phyloP scores from a whole-genome alignment of 257 asterid genomes.

The Jaltomata sinuosa region DNA sequence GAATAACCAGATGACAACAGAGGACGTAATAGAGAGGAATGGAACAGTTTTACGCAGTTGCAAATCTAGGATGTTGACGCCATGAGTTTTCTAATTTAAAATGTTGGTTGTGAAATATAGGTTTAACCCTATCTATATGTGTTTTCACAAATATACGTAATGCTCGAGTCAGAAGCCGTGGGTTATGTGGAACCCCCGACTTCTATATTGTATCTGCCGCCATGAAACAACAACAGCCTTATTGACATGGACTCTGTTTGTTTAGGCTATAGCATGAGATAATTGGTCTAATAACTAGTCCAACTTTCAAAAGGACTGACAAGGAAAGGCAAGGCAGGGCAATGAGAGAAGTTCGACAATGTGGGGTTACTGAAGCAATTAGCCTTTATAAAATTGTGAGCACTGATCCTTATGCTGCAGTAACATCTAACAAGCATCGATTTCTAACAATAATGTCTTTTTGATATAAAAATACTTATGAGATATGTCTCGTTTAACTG shows the following conservation, averaged over 20 bases:
- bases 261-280: not conserved
- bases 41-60: not conserved
- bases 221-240: not conserved
- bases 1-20: not conserved
- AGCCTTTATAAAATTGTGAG: not conserved
- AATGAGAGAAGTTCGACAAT: not conserved
- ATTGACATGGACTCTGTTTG: not conserved
- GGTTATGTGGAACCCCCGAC: not conserved
- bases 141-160: too few species aligned
- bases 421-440: not conserved
- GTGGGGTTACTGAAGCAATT: not conserved
- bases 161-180: not conserved
- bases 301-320: not conserved
- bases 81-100: not conserved
- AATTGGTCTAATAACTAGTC: not conserved
- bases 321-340: not conserved
- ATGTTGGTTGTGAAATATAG: not conserved
- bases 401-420: not conserved
- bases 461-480: not conserved
- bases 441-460: not conserved
- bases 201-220: not conserved
- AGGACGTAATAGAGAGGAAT: not conserved
- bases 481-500: not conserved
- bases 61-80: not conserved
- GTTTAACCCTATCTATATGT: not conserved